These are phyloP conservation scores for Aspergillus oerlinghausenensis DNA, from an alignment of 2,329 filamentous ascomycete genomes.

Conservation along the genomic window DNA sequence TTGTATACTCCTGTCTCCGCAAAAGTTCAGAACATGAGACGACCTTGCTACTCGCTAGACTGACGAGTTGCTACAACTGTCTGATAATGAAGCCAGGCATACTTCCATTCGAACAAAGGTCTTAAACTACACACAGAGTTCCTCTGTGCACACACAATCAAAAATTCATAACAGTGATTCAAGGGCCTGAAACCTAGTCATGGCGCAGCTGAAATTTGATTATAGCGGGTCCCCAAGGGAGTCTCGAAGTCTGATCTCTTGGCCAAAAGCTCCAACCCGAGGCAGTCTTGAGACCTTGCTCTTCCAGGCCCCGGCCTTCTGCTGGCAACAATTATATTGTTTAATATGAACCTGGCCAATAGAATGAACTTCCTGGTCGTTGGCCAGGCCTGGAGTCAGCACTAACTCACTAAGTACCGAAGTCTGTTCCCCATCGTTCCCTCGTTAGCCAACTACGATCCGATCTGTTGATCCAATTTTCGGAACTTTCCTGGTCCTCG, in stretches of 20 bases:
- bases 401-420: neutral
- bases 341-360: neutral
- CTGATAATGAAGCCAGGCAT: too few species aligned
- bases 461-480: conserved; percentile 5
- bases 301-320: neutral
- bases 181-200: neutral
- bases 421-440: conserved; percentile 4
- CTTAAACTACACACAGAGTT: neutral
- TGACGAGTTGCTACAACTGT: too few species aligned
- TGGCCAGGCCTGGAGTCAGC: conserved; percentile 1
- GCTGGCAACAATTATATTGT: neutral
- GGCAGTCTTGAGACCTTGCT: too few species aligned
- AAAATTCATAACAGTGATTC: neutral
- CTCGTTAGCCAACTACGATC: conserved; percentile 9
- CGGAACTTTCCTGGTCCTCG: neutral
- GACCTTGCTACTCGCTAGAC: too few species aligned
- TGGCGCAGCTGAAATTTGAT: neutral
- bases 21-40: too few species aligned
- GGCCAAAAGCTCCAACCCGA: neutral
- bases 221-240: neutral
- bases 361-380: neutral
- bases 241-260: neutral
- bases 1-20: too few species aligned
- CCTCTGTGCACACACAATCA: neutral
- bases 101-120: too few species aligned